These are phyloP conservation scores for Tolypocladium nubicola DNA, from an alignment of 2,329 filamentous ascomycete genomes.

Conservation along the genomic window DNA sequence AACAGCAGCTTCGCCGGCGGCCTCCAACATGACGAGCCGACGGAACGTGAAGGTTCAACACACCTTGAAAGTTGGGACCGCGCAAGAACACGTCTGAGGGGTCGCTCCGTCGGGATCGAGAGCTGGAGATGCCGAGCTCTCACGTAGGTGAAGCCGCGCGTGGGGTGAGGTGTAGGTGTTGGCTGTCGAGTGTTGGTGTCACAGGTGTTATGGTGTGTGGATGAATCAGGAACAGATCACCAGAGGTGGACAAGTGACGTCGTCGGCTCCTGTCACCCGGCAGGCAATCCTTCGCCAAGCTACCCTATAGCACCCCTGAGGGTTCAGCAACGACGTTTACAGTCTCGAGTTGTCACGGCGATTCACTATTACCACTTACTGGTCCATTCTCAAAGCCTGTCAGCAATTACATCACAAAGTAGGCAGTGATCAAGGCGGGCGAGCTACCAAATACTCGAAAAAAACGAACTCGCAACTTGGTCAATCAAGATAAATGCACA, in stretches of 20 bases:
- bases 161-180: not conserved
- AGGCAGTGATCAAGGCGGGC: too few species aligned
- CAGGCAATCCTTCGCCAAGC: not conserved
- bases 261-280: not conserved
- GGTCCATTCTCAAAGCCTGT: too few species aligned
- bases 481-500: not conserved
- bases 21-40: not conserved
- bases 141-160: too few species aligned
- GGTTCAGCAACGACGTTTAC: too few species aligned
- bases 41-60: not conserved
- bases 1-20: not conserved
- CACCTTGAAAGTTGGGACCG: not conserved
- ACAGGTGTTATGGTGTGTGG: not conserved
- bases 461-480: not conserved
- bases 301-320: too few species aligned
- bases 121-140: too few species aligned
- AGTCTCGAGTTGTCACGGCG: too few species aligned
- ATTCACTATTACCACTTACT: too few species aligned
- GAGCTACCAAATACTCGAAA: too few species aligned
- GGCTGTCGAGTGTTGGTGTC: not conserved
- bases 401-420: too few species aligned
- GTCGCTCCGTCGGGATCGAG: not conserved
- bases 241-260: not conserved
- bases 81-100: too few species aligned
- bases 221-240: not conserved